Base-by-base conservation (phyloP, 192 early-diverging fungal genomes). In the Polychytrium aggregatum region DNA sequence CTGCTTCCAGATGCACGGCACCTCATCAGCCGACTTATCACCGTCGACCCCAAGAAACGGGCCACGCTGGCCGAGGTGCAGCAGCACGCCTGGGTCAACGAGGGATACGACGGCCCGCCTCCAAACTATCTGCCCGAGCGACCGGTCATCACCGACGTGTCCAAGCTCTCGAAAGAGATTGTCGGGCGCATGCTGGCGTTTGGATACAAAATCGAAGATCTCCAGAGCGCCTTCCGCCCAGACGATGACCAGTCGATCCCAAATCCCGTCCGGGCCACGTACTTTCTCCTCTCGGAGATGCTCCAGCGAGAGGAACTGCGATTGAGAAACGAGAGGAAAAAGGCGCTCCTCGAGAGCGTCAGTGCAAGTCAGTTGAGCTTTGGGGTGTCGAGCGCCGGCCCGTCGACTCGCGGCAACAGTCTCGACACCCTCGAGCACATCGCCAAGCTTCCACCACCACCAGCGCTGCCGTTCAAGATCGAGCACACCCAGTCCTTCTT, bases 11-110 rank as follows among this genome's bases (percentile, higher is more conserved):
- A 53, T 36, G 67, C 68, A 2, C 44, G 67, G 10, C 68, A 83
- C 57, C 56, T 91, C 33, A 69, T 91, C 22, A 60, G 66, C 42
- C 73, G 76, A 31, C 71, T 88, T 44, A 70, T 91, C 1, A 82
- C 82, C 1, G 83, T 84, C 22, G 78, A 82, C 62, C 84, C 84
- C 1, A 66, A 68, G 41, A 48, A 63, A 33, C 68, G 88, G 27
- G 80, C 82, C 16, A 79, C 76, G 0, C 68, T 91, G 50, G 60
- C 65, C 46, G 84, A 82, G 37, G 79, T 88, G 18, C 58, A 81
- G 26, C 51, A 53, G 18, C 86, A 91, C 44, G 70, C 76, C 1
- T 91, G 88, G 88, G 75, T 83, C 20, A 83, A 85, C 60, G 82
- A 87, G 37, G 84, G 79, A 11, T 82, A 72, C 44, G 69, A 72